Conservation (phyloP, 441 rosid species). For the Viola pubescens region DNA sequence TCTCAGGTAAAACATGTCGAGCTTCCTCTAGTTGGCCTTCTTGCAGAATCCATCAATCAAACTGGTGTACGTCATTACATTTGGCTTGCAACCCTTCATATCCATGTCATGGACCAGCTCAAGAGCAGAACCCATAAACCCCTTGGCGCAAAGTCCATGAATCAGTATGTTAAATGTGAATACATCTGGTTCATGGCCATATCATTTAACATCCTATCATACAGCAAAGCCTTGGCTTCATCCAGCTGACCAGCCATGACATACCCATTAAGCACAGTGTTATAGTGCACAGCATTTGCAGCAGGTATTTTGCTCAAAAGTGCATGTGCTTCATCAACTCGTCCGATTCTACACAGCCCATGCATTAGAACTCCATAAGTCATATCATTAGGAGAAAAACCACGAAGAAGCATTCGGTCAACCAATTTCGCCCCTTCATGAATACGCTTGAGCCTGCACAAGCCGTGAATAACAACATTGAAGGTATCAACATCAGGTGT, state of each 20-base stretch:
- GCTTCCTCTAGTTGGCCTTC: slow-evolving; percentile 52
- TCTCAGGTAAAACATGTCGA: slow-evolving; percentile 32
- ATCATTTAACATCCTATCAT: slow-evolving; percentile 26
- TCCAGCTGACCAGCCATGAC: slow-evolving; percentile 48
- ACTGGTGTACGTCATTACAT: slow-evolving; percentile 48
- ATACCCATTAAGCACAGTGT: slow-evolving; percentile 61
- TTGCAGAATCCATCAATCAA: slow-evolving; percentile 66
- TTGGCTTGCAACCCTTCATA: slow-evolving; percentile 51
- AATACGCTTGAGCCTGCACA: slow-evolving; percentile 55
- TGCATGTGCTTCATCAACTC: slow-evolving; percentile 62
- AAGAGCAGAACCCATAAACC: slow-evolving; percentile 49
- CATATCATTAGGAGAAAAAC: slow-evolving; percentile 50
- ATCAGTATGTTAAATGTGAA: slow-evolving; percentile 58
- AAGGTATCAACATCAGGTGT: slow-evolving; percentile 71
- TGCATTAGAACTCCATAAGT: slow-evolving; percentile 66
- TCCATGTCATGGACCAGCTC: slow-evolving; percentile 48
- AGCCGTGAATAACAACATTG: slow-evolving; percentile 57
- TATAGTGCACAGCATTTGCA: slow-evolving; percentile 49
- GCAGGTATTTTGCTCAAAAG: slow-evolving; percentile 37
- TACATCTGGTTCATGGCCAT: slow-evolving; percentile 46
- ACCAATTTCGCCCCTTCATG: slow-evolving; percentile 70
- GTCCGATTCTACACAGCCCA: slow-evolving; percentile 51
- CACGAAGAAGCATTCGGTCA: slow-evolving; percentile 66
- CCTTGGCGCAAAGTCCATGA: slow-evolving; percentile 62
- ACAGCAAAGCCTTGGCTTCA: slow-evolving; percentile 51